Conservation (phyloP, 2,329 filamentous ascomycete species). For the Colletotrichum sp. region DNA sequence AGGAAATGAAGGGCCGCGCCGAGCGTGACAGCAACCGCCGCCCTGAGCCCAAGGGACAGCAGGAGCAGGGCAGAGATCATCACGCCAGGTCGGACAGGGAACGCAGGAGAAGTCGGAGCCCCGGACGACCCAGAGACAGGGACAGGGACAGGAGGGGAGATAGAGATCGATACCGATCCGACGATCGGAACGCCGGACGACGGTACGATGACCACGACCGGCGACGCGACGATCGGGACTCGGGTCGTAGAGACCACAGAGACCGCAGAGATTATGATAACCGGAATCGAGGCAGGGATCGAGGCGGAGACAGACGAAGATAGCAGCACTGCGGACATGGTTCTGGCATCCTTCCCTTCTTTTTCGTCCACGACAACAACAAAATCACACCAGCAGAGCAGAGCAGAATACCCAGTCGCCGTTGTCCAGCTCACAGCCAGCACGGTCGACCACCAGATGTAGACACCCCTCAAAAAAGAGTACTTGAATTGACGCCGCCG, state of each 20-base stretch:
- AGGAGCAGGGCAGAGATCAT: conserved; percentile 21
- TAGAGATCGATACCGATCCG: conserved; percentile 16
- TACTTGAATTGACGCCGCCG: background rate
- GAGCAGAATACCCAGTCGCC: conserved; percentile 12
- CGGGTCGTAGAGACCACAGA: conserved; percentile 37
- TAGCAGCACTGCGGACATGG: background rate
- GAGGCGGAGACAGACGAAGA: conserved; percentile 32
- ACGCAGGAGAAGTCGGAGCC: conserved; percentile 51
- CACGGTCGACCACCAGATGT: conserved; percentile 12
- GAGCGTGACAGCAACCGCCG: conserved; percentile 40
- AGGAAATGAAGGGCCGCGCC: conserved; percentile 64
- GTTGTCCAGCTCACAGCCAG: background rate
- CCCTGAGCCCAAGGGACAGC: background rate
- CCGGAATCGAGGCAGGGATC: conserved; percentile 31
- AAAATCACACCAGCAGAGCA: background rate
- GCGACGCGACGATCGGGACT: conserved; percentile 28
- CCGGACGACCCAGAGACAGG: conserved; percentile 22
- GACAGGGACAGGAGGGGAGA: conserved; percentile 5
- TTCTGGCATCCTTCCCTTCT: background rate
- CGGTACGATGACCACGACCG: conserved; percentile 22
- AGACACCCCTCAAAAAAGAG: background rate
- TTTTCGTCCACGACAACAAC: background rate
- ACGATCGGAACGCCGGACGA: conserved; percentile 11
- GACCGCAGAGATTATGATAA: conserved; percentile 38
- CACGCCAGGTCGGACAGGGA: conserved; percentile 3